Evolutionary conservation across 169 alveolate genomes (phyloP), one percentile per base, ranked within the genome.

Genomic region (Cryptosporidium sp.): DNA sequence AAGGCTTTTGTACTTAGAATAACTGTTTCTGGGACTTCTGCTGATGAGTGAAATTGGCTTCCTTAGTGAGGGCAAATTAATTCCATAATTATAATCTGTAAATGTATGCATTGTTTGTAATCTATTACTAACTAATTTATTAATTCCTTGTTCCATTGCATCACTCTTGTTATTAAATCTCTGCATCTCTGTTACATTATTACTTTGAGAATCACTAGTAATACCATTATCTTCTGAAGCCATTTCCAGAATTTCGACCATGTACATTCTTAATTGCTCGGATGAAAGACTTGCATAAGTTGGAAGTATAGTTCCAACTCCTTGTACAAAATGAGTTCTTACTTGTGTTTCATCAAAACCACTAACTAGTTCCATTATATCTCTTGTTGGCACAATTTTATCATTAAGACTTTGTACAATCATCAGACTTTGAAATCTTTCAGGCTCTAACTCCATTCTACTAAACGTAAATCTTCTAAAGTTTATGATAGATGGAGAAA

Each of bases 381-480:
- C 89, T 53, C 89, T 80, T 37, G 89, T 80, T 61, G 89, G 89
- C 16, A 80, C 75, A 65, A 80, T 60, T 29, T 65, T 80, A 51
- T 80, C 89, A 65, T 80, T 80, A 14, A 80, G 42, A 62, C 89
- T 80, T 33, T 80, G 89, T 3, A 80, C 68, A 29, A 80, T 80
- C 67, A 80, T 60, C 62, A 80, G 21, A 29, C 67, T 31, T 39
- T 60, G 89, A 80, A 80, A 80, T 35, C 75, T 61, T n/a, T 61
- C 75, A 21, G 75, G 75, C 18, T 80, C 89, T 4, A 80, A 33
- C 3, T 80, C 75, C 33, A 80, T 23, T 62, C 68, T 80, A 48
- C 75, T 45, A 5, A 80, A 33, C 9, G 89, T 80, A 33, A 80
- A 80, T 53, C 68, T 80, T 60, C 44, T 65, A 29, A 61, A 80